Conservation (phyloP, 768 basidiomycete genomes). For the Boletus reticuloceps region DNA sequence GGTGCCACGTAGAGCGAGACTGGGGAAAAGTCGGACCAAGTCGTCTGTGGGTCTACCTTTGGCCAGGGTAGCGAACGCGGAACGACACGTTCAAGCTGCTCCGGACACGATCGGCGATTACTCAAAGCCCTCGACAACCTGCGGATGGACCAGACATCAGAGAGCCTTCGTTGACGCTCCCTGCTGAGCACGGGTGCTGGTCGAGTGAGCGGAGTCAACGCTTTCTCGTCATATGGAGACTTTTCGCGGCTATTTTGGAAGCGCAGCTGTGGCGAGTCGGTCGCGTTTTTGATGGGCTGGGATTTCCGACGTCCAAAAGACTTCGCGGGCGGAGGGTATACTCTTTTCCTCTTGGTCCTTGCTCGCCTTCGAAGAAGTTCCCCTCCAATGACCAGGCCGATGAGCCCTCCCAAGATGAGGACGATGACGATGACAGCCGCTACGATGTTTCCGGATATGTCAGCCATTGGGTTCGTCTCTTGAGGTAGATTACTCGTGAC, state of each 20-base stretch:
- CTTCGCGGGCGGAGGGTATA: background rate
- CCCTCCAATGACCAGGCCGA: constrained; percentile 28
- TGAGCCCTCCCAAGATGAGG: constrained; percentile 27
- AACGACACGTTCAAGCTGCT: background rate
- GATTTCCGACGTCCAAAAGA: constrained; percentile 6
- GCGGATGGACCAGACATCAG: constrained; percentile 22
- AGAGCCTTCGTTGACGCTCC: constrained; percentile 14
- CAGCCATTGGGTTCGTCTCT: background rate
- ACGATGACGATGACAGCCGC: constrained; percentile 22
- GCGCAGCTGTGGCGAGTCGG: background rate
- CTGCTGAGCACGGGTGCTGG: constrained; percentile 13
- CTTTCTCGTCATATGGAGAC: constrained; percentile 14
- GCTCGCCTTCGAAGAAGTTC: constrained; percentile 22
- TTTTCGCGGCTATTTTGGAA: background rate
- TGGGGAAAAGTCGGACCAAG: constrained; percentile 31
- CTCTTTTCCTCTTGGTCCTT: background rate
- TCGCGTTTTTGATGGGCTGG: background rate
- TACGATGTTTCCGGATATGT: constrained; percentile 20
- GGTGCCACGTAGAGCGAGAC: constrained; percentile 16
- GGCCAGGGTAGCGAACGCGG: background rate
- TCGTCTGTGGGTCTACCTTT: constrained; percentile 16
- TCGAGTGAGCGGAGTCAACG: constrained; percentile 6
- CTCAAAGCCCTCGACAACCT: constrained; percentile 13
- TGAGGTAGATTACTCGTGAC: background rate
- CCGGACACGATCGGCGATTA: constrained; percentile 5